A percentile compares a stretch with the other conserved stretches of the same genome.
phyloP scores from a whole-genome alignment of 2,329 filamentous ascomycete genomes.

The Trichoderma lentiforme region DNA sequence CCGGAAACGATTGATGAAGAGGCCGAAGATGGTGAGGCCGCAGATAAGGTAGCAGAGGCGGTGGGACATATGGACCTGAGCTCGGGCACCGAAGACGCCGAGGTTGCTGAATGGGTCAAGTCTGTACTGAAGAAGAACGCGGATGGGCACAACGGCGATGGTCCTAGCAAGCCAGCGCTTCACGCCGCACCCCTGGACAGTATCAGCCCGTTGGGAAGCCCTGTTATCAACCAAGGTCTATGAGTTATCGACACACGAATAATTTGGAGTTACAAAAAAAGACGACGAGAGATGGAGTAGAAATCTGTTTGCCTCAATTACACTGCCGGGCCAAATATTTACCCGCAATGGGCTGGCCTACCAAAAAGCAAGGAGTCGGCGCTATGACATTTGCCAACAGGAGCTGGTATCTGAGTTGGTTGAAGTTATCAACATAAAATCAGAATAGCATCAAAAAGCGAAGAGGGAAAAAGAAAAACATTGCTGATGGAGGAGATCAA shows the following conservation, averaged over 20 bases:
- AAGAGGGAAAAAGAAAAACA: background rate
- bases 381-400: conserved; percentile 2
- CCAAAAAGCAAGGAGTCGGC: background rate
- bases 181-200: conserved; percentile 83
- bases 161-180: conserved; percentile 69
- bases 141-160: conserved; percentile 49
- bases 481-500: background rate
- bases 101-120: conserved; percentile 84
- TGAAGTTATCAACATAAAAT: background rate
- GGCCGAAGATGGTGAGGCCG: conserved; percentile 59
- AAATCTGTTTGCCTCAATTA: background rate
- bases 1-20: conserved; percentile 72
- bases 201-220: conserved; percentile 54
- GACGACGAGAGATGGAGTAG: background rate
- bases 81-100: conserved; percentile 59
- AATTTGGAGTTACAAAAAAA: conserved; percentile 20
- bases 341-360: background rate
- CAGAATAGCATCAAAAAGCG: background rate
- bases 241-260: background rate
- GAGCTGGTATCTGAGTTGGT: conserved; percentile 18
- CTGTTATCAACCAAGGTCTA: conserved; percentile 22
- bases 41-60: conserved; percentile 42
- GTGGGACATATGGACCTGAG: conserved; percentile 44
- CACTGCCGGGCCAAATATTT: background rate
- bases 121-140: conserved; percentile 58